Base-by-base conservation (phyloP, 441 rosid species). In the Mallotus repandus region DNA sequence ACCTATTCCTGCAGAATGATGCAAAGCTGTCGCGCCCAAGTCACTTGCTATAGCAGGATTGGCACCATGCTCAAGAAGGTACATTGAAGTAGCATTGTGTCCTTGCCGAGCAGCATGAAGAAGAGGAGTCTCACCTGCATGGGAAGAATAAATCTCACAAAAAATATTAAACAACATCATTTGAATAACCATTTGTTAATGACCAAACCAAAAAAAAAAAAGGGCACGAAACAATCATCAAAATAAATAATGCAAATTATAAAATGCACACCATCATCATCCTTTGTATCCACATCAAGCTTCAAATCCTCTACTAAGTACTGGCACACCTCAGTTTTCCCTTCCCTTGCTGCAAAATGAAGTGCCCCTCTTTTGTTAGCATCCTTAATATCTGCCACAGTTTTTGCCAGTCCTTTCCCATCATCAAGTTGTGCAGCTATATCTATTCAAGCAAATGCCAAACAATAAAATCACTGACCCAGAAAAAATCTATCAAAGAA, bases 281-380 rank as follows among this genome's bases (percentile, higher is more conserved):
- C 99, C 81, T 80, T 87, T 16, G 87, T 79, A 74, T 92, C 78
- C 1, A 83, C 86, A 70, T 89, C 81, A 16, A 91, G 92, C 82
- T 89, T 87, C 76, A 92, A 84, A 38, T 92, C 98, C 81, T 92
- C 97, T 70, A 92, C 66, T 81, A 91, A 89, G 86, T 86, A 92
- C 76, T 82, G 89, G 81, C 98, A 92, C 43, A 95, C 85, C 60
- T 92, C 97, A 45, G 85, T 89, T 80, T 88, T 81, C 7, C 96
- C 99, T 84, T 91, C 98, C 74, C 98, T 89, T 7, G 98, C 98
- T 4, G 97, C 97, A 83, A 95, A 95, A 81, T 95, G 99, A 74
- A 92, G 86, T 7, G 99, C 98, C 43, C 99, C 99, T 53, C 98
- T 86, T 81, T 91, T 84, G 78, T 95, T 92, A 5, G 96, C 99